phyloP scores from a whole-genome alignment of 495 filamentous ascomycete species.

The Friedmanniomyces endolithicus region DNA sequence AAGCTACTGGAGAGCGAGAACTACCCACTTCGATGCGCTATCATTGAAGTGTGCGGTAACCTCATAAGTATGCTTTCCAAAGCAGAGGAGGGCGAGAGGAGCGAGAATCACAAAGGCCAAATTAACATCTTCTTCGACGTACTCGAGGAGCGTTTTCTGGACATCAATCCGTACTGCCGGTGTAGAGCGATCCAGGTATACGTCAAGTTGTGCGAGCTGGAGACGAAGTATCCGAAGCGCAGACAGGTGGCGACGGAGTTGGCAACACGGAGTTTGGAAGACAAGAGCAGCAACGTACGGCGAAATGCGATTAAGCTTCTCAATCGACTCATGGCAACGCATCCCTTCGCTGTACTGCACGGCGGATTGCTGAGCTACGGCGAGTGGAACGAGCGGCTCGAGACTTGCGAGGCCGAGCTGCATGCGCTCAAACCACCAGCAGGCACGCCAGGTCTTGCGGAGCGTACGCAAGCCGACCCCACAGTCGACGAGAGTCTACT shows the following conservation, averaged over 20 bases:
- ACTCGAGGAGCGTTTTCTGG: slow-evolving; percentile 87
- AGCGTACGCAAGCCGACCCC: slow-evolving; percentile 41
- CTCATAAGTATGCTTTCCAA: slow-evolving; percentile 81
- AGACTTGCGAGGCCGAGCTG: slow-evolving; percentile 69
- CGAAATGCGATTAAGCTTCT: slow-evolving; percentile 91
- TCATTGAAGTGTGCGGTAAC: slow-evolving; percentile 99
- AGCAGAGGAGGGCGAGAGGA: slow-evolving; percentile 60
- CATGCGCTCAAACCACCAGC: slow-evolving; percentile 66
- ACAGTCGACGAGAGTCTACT: slow-evolving; percentile 65
- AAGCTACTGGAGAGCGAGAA: slow-evolving; percentile 97
- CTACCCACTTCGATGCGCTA: slow-evolving; percentile 80
- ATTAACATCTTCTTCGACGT: slow-evolving; percentile 96
- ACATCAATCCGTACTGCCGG: slow-evolving; percentile 93
- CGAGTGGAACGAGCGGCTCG: slow-evolving; percentile 71
- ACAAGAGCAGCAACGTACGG: slow-evolving; percentile 95
- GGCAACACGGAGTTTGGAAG: slow-evolving; percentile 76
- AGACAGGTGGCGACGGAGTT: slow-evolving; percentile 75
- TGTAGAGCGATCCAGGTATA: slow-evolving; percentile 88
- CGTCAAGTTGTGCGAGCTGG: slow-evolving; percentile 77
- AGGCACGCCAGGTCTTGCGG: slow-evolving; percentile 63
- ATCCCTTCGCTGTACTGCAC: slow-evolving; percentile 86
- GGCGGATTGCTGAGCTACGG: slow-evolving; percentile 71
- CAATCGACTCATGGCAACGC: slow-evolving; percentile 73
- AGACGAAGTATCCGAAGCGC: slow-evolving; percentile 88
- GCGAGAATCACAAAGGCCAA: slow-evolving; percentile 82